Percentiles rank a stretch among this genome's conserved stretches.
Conservation (phyloP, 345 rosid species). For the Rhodomyrtus tomentosa region DNA sequence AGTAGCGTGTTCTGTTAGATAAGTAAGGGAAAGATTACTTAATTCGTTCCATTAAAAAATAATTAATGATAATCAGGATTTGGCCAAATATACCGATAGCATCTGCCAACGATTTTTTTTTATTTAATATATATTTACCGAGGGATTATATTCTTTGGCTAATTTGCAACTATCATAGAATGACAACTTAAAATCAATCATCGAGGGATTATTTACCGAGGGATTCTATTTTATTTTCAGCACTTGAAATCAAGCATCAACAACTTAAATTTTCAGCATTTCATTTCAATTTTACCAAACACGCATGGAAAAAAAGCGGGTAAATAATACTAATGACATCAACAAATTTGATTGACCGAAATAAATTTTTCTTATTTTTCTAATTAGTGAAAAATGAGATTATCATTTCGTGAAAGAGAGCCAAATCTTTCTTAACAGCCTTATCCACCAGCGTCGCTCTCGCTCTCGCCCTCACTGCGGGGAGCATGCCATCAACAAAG, state of each 20-base stretch:
- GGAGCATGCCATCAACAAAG: neutral
- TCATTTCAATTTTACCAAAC: neutral
- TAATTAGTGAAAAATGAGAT: neutral
- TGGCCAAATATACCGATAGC: neutral
- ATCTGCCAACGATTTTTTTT: neutral
- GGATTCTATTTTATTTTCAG: neutral
- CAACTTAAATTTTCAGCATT: neutral
- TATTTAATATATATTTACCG: neutral
- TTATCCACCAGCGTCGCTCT: neutral
- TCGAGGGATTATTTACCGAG: too few relatives aligned
- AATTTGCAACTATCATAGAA: neutral
- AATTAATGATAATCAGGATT: neutral
- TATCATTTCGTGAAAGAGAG: neutral
- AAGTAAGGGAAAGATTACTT: neutral
- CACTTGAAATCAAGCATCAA: neutral
- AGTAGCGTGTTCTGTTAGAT: neutral
- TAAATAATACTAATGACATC: neutral
- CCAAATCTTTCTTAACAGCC: too few relatives aligned
- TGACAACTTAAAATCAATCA: too few relatives aligned
- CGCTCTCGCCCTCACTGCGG: neutral
- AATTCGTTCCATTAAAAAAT: neutral
- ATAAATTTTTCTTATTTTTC: too few relatives aligned
- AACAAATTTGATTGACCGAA: neutral
- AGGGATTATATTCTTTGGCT: neutral
- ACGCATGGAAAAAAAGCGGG: neutral